Evolutionary conservation across 306 rosid genomes (phyloP).

Genomic region (Begonia fuchsioides): DNA sequence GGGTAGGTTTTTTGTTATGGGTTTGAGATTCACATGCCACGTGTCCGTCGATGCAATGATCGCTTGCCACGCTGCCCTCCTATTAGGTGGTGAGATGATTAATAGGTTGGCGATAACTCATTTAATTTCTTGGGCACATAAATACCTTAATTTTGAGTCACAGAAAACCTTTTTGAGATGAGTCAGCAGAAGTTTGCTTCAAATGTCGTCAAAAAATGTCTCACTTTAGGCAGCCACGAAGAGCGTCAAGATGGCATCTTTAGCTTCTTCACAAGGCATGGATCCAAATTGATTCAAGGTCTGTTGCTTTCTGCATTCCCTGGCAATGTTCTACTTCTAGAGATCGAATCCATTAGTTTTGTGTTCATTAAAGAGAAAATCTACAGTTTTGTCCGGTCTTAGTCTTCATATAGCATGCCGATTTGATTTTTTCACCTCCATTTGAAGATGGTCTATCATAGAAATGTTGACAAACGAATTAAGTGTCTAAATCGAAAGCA

Average conservation of each 20-base stretch:
- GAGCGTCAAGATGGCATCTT: conserved; percentile 82
- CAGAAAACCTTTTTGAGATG: too few species aligned
- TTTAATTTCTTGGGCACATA: too few species aligned
- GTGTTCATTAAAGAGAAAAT: conserved; percentile 52
- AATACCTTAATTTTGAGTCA: too few species aligned
- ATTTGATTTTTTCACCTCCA: conserved; percentile 4
- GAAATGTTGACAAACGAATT: not conserved
- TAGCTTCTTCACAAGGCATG: conserved; percentile 24
- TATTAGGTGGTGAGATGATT: too few species aligned
- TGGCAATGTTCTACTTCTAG: too few species aligned
- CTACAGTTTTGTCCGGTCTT: conserved; percentile 6
- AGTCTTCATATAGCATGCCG: not conserved
- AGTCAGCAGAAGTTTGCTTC: conserved; percentile 99
- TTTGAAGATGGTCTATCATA: not conserved
- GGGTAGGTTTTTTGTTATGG: too few species aligned
- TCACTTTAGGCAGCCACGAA: conserved; percentile 64
- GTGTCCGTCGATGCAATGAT: too few species aligned
- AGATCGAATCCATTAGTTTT: not conserved
- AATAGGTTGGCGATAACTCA: too few species aligned
- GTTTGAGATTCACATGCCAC: too few species aligned
- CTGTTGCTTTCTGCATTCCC: conserved; percentile 5
- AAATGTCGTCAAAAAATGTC: conserved; percentile 90
- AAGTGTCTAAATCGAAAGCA: conserved; percentile 19
- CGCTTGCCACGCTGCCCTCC: too few species aligned
- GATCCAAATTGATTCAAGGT: conserved; percentile 10